These are phyloP conservation scores for Rhodotorula diobovata DNA, from an alignment of 768 basidiomycete genomes.

Conservation along the genomic window DNA sequence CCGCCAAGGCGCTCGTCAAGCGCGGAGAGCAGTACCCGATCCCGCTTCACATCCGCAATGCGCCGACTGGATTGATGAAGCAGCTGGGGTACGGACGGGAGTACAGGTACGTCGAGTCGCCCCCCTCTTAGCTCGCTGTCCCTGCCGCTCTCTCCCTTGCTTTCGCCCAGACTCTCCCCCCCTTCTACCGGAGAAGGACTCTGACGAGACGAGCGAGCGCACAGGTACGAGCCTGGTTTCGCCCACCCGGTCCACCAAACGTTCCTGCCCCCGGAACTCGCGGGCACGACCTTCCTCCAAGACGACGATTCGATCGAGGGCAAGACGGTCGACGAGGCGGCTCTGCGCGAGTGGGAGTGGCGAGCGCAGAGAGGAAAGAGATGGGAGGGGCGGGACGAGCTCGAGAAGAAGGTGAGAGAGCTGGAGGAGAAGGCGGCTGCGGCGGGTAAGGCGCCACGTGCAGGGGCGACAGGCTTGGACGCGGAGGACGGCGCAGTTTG, in stretches of 20 bases:
- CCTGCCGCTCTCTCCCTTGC: no score
- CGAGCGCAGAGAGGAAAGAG: constrained; percentile 7
- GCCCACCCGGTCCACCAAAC: constrained; percentile 65
- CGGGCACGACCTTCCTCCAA: constrained; percentile 41
- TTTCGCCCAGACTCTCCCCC: background rate
- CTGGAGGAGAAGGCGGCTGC: background rate
- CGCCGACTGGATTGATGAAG: constrained; percentile 68
- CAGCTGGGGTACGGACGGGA: constrained; percentile 63
- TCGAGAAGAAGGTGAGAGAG: constrained; percentile 11
- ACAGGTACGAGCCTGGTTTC: constrained; percentile 38
- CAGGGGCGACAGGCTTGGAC: no score
- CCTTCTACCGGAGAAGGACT: background rate
- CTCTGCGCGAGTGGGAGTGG: constrained; percentile 56
- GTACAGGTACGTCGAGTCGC: constrained; percentile 62
- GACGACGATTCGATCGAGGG: constrained; percentile 10
- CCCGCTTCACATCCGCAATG: constrained; percentile 70
- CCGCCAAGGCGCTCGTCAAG: constrained; percentile 45
- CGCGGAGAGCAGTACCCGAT: constrained; percentile 45
- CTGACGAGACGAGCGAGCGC: background rate
- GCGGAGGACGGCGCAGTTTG: background rate
- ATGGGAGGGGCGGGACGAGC: constrained; percentile 32
- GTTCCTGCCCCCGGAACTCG: constrained; percentile 57
- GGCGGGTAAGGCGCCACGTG: no score
- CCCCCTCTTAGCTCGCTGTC: background rate
- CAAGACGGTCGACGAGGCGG: constrained; percentile 53